Evolutionary conservation across 2,329 filamentous ascomycete genomes (phyloP), one percentile per base, ranked within the genome.

Genomic region (Clarireedia homoeocarpa): DNA sequence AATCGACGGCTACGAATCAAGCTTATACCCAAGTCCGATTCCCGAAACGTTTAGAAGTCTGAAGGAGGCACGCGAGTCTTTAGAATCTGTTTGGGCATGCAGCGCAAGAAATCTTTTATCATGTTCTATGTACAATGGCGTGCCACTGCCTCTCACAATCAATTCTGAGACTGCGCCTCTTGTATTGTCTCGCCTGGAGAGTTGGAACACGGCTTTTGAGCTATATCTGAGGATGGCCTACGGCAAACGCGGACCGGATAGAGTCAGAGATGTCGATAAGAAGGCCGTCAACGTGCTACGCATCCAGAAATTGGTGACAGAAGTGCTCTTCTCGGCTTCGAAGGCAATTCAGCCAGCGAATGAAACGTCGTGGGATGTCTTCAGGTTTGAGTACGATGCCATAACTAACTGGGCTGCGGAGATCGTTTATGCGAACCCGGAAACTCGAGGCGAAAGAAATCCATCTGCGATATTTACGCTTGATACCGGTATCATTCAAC

Each of bases 401-500:
- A 42, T 59, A n/a, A 34, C 53, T 15, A 34, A n/a, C 12, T 48
- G 53, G 46, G 50, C 55, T 7, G 44, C 26, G 15, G 51, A 55
- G 6, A 40, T 58, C 12, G 34, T 58, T 26, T 9, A 56, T 5
- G 5, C 17, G n/a, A n/a, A 40, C 24, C 23, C 52, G 20, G 14
- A 17, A 27, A 17, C 26, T 6, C 45, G 9, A 12, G 30, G 3
- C 9, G 46, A 15, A 26, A 17, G 27, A 17, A 14, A 36, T n/a
- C 24, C 34, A 26, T 12, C 36, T 23, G 17, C 51, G 23, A 40
- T 26, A 62, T 86, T 86, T 66, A 81, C 80, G 47, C 76, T 82
- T 17, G 81, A 84, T 47, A 69, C 83, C 6, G 83, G 81, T 26
- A 81, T 86, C 54, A 76, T 86, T 2, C 78, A 81, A 6, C 80